Conservation (phyloP, 805 yeast species). For the Starmerella kuoi region DNA sequence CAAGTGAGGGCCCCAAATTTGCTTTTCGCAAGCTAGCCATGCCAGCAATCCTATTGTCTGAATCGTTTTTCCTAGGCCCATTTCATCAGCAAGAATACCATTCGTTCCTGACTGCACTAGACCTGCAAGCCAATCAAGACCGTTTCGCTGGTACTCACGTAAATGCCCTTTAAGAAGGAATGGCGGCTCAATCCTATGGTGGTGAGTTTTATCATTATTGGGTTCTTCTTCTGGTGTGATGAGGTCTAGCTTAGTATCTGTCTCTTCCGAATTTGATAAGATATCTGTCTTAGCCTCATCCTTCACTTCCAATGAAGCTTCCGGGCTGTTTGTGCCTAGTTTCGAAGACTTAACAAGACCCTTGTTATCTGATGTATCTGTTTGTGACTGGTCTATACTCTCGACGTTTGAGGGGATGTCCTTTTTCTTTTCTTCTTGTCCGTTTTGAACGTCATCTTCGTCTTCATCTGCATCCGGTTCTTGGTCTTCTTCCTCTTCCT, state of each 20-base stretch:
- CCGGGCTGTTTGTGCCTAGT: no score
- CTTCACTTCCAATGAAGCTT: no score
- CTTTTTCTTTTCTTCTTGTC: slow-evolving; percentile 23
- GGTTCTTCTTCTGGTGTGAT: slow-evolving; percentile 4
- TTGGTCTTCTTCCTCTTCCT: slow-evolving; percentile 24
- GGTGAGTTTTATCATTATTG: not conserved
- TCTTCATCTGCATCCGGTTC: no score
- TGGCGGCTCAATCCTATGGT: slow-evolving; percentile 48
- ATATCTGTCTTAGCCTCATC: no score
- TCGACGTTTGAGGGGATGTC: slow-evolving; percentile 11
- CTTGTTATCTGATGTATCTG: not conserved
- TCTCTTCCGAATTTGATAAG: no score
- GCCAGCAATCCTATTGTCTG: slow-evolving; percentile 83
- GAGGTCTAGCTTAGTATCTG: slow-evolving; percentile 5
- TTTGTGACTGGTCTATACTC: not conserved
- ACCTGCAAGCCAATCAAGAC: slow-evolving; percentile 93
- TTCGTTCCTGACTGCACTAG: slow-evolving; percentile 83
- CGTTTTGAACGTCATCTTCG: slow-evolving; percentile 41
- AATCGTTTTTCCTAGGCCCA: slow-evolving; percentile 94
- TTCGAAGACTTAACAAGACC: no score
- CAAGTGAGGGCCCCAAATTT: slow-evolving; percentile 95
- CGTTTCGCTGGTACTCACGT: slow-evolving; percentile 89
- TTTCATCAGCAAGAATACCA: slow-evolving; percentile 96
- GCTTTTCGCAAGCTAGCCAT: slow-evolving; percentile 84
- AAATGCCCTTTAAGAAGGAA: slow-evolving; percentile 61